Evolutionary conservation across 129 eudicot genomes (phyloP).

Genomic region (Pittosporum tobira): DNA sequence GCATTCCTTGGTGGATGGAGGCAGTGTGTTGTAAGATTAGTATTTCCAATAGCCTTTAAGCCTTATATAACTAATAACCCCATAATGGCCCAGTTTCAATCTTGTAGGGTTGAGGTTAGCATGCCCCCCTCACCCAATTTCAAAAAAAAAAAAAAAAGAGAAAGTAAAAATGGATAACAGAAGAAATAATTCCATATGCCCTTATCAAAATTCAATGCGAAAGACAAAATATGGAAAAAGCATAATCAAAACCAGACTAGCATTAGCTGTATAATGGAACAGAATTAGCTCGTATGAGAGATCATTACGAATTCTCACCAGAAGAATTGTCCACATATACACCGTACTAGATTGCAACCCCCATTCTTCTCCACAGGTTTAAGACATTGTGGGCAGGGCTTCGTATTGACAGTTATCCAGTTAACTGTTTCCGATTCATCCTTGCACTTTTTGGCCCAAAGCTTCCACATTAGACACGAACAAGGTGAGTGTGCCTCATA

Average conservation of each 20-base stretch:
- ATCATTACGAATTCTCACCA: conserved; percentile 32
- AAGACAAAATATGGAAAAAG: neutral
- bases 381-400: conserved; percentile 60
- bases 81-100: no score
- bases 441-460: conserved; percentile 48
- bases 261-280: neutral
- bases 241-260: neutral
- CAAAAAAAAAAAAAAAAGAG: no score
- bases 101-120: no score
- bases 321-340: conserved; percentile 52
- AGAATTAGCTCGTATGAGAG: neutral
- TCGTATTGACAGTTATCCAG: conserved; percentile 50
- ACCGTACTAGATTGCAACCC: conserved; percentile 53
- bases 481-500: conserved; percentile 81
- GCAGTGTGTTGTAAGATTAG: no score
- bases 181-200: no score
- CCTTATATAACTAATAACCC: no score
- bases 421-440: conserved; percentile 47
- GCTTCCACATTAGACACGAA: conserved; percentile 79
- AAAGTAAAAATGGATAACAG: no score
- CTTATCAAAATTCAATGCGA: neutral
- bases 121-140: no score
- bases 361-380: conserved; percentile 72
- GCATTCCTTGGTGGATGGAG: no score
- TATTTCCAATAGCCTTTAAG: no score